Evolutionary conservation across 441 rosid genomes (phyloP).

Genomic region (Adansonia grandidieri): DNA sequence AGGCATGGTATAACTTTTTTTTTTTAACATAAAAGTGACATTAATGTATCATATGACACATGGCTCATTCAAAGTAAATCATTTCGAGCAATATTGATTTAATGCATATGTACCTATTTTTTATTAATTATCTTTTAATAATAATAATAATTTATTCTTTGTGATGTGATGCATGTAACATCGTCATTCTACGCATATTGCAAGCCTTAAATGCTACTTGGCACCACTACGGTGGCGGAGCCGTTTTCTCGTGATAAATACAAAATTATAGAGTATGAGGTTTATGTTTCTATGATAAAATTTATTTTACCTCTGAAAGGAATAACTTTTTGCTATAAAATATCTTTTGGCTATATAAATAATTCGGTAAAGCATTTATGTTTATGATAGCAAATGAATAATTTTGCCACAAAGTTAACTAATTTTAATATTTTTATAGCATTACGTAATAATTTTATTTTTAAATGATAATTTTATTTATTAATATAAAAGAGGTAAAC

Average conservation of each 20-base stretch:
- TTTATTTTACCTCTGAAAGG: too few species aligned
- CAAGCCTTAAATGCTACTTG: neutral
- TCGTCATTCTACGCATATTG: neutral
- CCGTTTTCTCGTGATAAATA: neutral
- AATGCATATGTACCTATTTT: neutral
- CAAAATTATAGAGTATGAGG: neutral
- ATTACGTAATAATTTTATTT: too few species aligned
- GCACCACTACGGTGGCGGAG: neutral
- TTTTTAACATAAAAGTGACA: neutral
- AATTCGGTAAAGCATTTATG: too few species aligned
- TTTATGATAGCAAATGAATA: too few species aligned
- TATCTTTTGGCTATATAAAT: too few species aligned
- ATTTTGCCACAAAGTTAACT: too few species aligned
- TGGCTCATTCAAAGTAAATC: neutral
- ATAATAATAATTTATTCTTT: neutral
- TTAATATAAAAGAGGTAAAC: too few species aligned
- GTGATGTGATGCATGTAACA: constrained; percentile 3
- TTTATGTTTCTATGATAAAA: too few species aligned
- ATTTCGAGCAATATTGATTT: neutral
- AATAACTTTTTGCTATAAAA: too few species aligned
- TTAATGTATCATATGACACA: neutral
- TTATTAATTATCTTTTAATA: neutral
- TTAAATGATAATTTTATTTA: too few species aligned
- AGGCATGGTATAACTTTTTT: neutral
- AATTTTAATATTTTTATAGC: too few species aligned